Conservation (phyloP, 352 stramenopile genomes). For the Phytophthora melonis region DNA sequence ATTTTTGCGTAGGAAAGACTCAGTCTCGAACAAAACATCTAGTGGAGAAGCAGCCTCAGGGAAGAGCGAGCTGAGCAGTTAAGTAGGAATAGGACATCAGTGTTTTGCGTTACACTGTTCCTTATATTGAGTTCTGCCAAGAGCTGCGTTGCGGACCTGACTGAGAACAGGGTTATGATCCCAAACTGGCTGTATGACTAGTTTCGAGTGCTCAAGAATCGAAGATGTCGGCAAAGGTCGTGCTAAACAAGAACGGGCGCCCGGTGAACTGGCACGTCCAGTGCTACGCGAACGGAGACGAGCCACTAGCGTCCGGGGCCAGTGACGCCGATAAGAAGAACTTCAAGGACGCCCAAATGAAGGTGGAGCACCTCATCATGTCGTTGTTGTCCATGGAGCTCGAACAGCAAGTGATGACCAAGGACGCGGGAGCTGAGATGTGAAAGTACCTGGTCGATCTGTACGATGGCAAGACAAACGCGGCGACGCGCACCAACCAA, state of each 20-base stretch:
- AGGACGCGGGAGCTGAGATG: too few species aligned
- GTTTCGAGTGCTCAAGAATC: conserved; percentile 1
- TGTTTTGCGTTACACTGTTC: not conserved
- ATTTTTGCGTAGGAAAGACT: too few species aligned
- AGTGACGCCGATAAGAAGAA: too few species aligned
- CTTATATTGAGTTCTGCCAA: not conserved
- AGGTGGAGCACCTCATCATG: too few species aligned
- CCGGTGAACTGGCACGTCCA: conserved; percentile 17
- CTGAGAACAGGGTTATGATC: conserved; percentile 22
- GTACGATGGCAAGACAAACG: too few species aligned
- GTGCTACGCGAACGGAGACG: not conserved
- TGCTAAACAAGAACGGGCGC: conserved; percentile 22
- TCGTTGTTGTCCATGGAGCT: too few species aligned
- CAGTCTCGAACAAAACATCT: not conserved
- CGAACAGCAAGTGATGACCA: too few species aligned
- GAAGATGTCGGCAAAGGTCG: conserved; percentile 22
- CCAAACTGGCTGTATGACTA: conserved; percentile 3
- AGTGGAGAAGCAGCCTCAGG: not conserved
- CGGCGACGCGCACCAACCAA: too few species aligned
- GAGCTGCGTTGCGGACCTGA: not conserved
- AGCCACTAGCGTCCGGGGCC: too few species aligned
- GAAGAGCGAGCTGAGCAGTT: not conserved
- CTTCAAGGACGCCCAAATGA: not conserved
- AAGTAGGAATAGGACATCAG: not conserved
- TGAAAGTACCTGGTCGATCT: too few species aligned